A percentile compares a stretch with the other conserved stretches of the same genome.
These are phyloP conservation scores for Kurtzmaniella quercitrusa DNA, from an alignment of 1,139 yeast genomes.

Conservation along the genomic window DNA sequence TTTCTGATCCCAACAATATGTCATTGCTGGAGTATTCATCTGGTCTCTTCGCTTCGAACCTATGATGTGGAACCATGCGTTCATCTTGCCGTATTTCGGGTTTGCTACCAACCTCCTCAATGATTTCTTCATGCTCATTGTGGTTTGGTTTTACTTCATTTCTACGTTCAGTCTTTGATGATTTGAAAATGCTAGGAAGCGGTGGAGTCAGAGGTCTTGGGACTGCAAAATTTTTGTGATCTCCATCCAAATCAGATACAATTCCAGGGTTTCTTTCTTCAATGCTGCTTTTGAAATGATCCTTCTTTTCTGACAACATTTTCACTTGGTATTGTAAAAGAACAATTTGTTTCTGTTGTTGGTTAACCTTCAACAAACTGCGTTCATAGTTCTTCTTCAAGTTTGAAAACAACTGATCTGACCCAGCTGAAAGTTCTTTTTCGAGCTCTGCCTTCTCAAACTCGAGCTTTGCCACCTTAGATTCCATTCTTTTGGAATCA, in stretches of 20 bases:
- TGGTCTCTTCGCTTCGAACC: background rate
- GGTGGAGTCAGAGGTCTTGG: slow-evolving; percentile 21
- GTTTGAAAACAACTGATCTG: slow-evolving; percentile 14
- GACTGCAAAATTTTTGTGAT: slow-evolving; percentile 3
- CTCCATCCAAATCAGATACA: slow-evolving; percentile 4
- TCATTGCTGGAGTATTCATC: background rate
- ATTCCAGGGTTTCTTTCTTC: background rate
- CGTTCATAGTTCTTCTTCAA: slow-evolving; percentile 16
- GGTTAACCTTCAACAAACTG: slow-evolving; percentile 20
- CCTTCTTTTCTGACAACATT: slow-evolving; percentile 15
- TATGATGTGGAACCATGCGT: too few relatives aligned
- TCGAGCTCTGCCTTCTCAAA: slow-evolving; percentile 22
- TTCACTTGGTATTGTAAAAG: slow-evolving; percentile 19
- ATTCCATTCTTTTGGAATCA: slow-evolving; percentile 23
- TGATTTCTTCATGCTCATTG: background rate
- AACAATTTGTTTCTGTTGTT: slow-evolving; percentile 26
- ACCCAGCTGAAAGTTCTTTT: slow-evolving; percentile 19
- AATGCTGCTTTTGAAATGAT: background rate
- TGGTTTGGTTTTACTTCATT: too few relatives aligned
- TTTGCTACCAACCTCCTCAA: background rate
- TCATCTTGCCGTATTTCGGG: too few relatives aligned
- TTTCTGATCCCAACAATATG: background rate
- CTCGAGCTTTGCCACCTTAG: slow-evolving; percentile 19
- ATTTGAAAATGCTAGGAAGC: background rate
- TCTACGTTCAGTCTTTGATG: too few relatives aligned